These are phyloP conservation scores for Sugiyamaella sp. DNA, from an alignment of 1,139 yeast genomes.

Conservation along the genomic window DNA sequence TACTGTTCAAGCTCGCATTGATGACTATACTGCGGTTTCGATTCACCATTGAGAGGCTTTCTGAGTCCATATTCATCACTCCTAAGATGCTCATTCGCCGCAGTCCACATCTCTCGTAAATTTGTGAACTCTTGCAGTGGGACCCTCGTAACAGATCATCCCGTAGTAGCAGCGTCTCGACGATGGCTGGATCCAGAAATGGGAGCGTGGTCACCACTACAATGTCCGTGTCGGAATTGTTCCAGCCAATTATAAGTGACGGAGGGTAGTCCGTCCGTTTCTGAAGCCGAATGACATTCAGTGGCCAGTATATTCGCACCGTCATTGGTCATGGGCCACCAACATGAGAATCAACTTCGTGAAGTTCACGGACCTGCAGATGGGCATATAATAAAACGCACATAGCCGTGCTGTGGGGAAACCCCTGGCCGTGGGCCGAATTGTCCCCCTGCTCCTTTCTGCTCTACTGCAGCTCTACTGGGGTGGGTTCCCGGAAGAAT, in stretches of 20 bases:
- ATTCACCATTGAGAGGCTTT: slow-evolving; percentile 1
- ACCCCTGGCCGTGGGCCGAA: no score
- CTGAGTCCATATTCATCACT: slow-evolving; percentile 28
- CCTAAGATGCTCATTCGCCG: slow-evolving; percentile 38
- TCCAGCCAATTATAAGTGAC: slow-evolving; percentile 43
- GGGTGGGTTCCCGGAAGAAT: no score
- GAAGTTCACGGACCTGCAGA: neutral
- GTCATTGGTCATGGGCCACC: slow-evolving; percentile 12
- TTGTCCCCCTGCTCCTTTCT: no score
- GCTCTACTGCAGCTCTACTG: no score
- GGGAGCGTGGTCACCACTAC: slow-evolving; percentile 44
- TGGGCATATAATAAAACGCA: neutral
- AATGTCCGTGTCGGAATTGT: slow-evolving; percentile 35
- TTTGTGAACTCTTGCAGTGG: slow-evolving; percentile 32
- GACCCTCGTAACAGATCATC: slow-evolving; percentile 37
- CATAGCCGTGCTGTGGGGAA: neutral
- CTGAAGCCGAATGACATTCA: slow-evolving; percentile 35
- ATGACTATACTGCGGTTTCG: slow-evolving; percentile 4
- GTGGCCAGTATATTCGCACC: slow-evolving; percentile 45
- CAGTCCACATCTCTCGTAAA: slow-evolving; percentile 38
- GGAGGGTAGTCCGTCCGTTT: slow-evolving; percentile 30
- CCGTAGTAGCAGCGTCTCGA: slow-evolving; percentile 34
- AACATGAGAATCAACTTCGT: neutral
- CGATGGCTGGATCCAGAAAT: slow-evolving; percentile 35
- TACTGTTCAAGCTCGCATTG: slow-evolving; percentile 17